phyloP scores from a whole-genome alignment of 257 asterid species.

The Verbena officinalis region DNA sequence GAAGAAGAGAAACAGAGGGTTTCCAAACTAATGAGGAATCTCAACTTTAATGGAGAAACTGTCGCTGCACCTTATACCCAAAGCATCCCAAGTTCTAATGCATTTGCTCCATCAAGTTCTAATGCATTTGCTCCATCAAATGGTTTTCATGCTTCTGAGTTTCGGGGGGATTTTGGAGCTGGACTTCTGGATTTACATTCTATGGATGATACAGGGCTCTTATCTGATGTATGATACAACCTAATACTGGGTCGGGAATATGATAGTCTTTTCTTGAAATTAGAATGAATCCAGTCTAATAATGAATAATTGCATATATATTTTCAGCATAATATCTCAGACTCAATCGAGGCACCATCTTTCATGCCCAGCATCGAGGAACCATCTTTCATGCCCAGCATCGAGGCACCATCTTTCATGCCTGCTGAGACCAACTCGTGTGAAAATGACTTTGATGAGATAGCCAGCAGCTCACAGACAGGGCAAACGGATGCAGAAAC shows the following conservation, averaged over 20 bases:
- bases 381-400: conserved; percentile 92
- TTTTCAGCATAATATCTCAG: conserved; percentile 86
- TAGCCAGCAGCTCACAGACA: conserved; percentile 51
- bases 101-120: conserved; percentile 61
- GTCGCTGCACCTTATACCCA: conserved; percentile 76
- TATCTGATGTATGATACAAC: conserved; percentile 75
- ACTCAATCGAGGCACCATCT: conserved; percentile 91
- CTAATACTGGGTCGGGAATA: conserved; percentile 6
- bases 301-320: conserved; percentile 27
- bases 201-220: conserved; percentile 96
- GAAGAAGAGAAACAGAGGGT: conserved; percentile 96
- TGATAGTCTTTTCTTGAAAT: conserved; percentile 22
- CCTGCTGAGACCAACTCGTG: conserved; percentile 67
- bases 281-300: conserved; percentile 19
- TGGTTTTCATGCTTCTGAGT: conserved; percentile 74
- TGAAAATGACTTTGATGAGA: conserved; percentile 67
- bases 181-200: conserved; percentile 94
- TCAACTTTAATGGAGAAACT: conserved; percentile 80
- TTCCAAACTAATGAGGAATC: conserved; percentile 88
- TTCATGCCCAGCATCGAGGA: conserved; percentile 93
- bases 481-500: conserved; percentile 64
- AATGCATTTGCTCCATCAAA: conserved; percentile 65
- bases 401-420: conserved; percentile 91
- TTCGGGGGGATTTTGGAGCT: conserved; percentile 93
- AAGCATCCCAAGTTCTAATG: conserved; percentile 67